phyloP scores from a whole-genome alignment of 2,329 filamentous ascomycete species.

The Pezicula carpinea region DNA sequence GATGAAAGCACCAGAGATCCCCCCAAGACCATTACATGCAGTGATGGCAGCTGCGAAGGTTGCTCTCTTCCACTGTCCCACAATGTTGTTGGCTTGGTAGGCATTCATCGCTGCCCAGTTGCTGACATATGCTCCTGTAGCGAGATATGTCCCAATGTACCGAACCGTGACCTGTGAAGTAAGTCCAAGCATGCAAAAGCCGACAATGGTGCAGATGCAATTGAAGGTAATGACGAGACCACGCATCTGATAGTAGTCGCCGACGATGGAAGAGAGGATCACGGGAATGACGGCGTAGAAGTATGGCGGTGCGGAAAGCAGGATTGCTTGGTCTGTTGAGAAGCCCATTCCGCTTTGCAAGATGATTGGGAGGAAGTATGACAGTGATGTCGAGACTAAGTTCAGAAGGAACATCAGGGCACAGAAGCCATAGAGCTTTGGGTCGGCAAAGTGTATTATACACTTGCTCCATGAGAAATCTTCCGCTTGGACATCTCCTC shows the following conservation, averaged over 20 bases:
- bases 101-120: constrained; percentile 76
- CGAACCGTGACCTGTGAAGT: constrained; percentile 20
- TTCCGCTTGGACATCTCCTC: constrained; percentile 46
- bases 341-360: constrained; percentile 55
- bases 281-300: constrained; percentile 43
- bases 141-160: constrained; percentile 33
- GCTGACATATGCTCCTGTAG: constrained; percentile 68
- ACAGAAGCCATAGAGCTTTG: constrained; percentile 59
- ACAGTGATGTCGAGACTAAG: constrained; percentile 69
- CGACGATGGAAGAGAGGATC: constrained; percentile 45
- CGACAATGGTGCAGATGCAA: constrained; percentile 22
- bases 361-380: constrained; percentile 78
- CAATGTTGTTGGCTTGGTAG: constrained; percentile 84
- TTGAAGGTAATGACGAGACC: constrained; percentile 28
- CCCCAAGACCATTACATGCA: constrained; percentile 73
- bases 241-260: constrained; percentile 49
- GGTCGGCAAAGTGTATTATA: constrained; percentile 43
- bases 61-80: constrained; percentile 84
- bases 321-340: constrained; percentile 44
- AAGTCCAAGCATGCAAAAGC: constrained; percentile 28
- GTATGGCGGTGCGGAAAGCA: constrained; percentile 50
- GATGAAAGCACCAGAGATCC: constrained; percentile 70
- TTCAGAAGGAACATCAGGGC: constrained; percentile 64
- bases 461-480: constrained; percentile 57
- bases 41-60: constrained; percentile 74